These are phyloP conservation scores for Prinsepia uniflora DNA, from an alignment of 306 rosid genomes.

Conservation along the genomic window DNA sequence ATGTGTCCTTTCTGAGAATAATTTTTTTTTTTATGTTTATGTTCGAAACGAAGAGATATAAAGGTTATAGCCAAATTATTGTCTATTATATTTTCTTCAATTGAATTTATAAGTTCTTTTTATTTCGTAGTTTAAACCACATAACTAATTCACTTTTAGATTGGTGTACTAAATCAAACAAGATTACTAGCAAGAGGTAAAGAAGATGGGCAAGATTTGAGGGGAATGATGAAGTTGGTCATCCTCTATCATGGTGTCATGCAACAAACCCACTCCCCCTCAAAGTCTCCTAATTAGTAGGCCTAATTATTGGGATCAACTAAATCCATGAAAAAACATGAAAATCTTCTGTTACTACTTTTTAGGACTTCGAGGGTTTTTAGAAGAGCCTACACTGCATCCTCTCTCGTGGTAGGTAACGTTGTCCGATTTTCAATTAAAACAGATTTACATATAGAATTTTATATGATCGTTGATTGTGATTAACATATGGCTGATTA, in stretches of 20 bases:
- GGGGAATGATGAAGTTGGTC: slow-evolving; percentile 54
- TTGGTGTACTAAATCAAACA: background rate
- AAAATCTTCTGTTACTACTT: slow-evolving; percentile 11
- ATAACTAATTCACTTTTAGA: background rate
- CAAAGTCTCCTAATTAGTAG: slow-evolving; percentile 21
- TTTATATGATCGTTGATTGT: no score
- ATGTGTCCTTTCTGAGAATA: background rate
- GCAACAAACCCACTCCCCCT: slow-evolving; percentile 44
- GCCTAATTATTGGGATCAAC: slow-evolving; percentile 26
- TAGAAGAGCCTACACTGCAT: slow-evolving; percentile 2
- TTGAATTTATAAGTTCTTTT: background rate
- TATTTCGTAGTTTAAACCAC: no score
- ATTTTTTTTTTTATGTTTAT: background rate
- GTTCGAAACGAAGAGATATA: no score
- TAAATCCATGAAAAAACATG: slow-evolving; percentile 35
- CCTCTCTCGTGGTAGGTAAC: no score
- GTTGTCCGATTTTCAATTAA: background rate
- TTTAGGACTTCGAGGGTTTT: slow-evolving; percentile 5
- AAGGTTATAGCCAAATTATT: no score
- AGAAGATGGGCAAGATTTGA: slow-evolving; percentile 45
- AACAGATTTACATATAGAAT: background rate
- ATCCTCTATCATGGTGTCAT: slow-evolving; percentile 34
- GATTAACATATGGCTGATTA: background rate
- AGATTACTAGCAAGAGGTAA: slow-evolving; percentile 29
- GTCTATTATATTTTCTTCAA: background rate